These are phyloP conservation scores for Acacia acuminata DNA, from an alignment of 306 rosid genomes.

Conservation along the genomic window DNA sequence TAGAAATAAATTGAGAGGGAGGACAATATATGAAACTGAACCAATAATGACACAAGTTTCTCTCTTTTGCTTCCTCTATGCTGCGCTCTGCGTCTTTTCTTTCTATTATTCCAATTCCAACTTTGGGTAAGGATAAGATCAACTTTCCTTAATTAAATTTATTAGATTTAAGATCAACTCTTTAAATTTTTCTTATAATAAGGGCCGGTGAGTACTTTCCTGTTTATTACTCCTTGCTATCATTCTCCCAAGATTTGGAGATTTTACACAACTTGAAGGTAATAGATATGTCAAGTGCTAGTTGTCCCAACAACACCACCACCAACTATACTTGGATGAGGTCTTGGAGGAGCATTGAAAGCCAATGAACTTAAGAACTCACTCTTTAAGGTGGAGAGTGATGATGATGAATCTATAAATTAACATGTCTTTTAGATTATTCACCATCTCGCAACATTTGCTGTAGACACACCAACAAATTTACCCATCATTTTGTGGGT, in stretches of 20 bases:
- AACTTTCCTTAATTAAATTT: too few species aligned
- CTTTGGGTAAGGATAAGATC: too few species aligned
- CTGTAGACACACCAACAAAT: not conserved
- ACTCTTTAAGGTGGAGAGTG: not conserved
- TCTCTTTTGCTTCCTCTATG: too few species aligned
- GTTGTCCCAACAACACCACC: accelerated
- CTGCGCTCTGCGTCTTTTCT: too few species aligned
- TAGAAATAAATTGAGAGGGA: too few species aligned
- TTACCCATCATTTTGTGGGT: not conserved
- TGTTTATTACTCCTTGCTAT: not conserved
- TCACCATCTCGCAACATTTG: not conserved
- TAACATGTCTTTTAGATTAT: not conserved
- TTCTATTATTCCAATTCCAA: too few species aligned
- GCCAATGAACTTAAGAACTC: not conserved
- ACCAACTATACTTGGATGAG: too few species aligned
- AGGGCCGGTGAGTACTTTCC: not conserved
- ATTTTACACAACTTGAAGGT: not conserved
- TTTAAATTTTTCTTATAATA: too few species aligned
- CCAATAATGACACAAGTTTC: too few species aligned
- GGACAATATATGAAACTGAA: too few species aligned
- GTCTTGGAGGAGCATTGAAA: not conserved
- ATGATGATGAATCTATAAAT: not conserved
- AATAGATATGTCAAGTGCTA: not conserved
- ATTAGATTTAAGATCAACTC: too few species aligned
- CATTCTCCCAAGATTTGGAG: not conserved